Evolutionary conservation across 495 filamentous ascomycete species (phyloP).

Genomic region (Ramalina intermedia): DNA sequence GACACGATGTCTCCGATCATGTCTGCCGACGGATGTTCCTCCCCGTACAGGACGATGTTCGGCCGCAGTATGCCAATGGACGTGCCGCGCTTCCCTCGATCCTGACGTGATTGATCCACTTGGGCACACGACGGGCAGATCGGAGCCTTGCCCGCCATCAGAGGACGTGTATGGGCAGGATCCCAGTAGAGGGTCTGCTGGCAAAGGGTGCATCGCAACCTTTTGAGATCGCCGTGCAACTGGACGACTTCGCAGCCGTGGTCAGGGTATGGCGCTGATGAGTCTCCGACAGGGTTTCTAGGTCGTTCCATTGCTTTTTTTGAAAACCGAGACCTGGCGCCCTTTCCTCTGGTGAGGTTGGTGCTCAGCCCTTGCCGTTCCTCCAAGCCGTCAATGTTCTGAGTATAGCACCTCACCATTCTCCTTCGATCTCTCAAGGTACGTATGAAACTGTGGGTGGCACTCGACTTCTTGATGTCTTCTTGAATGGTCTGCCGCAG

Average conservation of each 20-base stretch:
- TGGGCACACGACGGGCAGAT: constrained; percentile 45
- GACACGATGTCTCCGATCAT: constrained; percentile 44
- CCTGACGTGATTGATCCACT: constrained; percentile 39
- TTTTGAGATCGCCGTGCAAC: constrained; percentile 47
- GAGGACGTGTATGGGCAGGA: constrained; percentile 18
- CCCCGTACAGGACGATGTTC: constrained; percentile 56
- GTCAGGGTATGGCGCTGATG: constrained; percentile 18
- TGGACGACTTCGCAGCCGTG: constrained; percentile 45
- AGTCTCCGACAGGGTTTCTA: background rate
- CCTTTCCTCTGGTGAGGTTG: constrained; percentile 37
- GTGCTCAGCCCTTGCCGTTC: constrained; percentile 42
- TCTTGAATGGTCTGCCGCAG: constrained; percentile 39
- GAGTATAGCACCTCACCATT: constrained; percentile 52
- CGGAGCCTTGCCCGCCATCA: constrained; percentile 43
- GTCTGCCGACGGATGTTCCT: constrained; percentile 54
- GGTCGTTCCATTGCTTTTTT: constrained; percentile 14
- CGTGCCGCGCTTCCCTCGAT: constrained; percentile 46
- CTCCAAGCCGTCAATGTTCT: constrained; percentile 60
- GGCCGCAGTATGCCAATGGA: constrained; percentile 49
- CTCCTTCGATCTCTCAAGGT: constrained; percentile 46
- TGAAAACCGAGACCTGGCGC: constrained; percentile 30
- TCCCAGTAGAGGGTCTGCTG: constrained; percentile 45
- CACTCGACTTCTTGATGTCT: constrained; percentile 36
- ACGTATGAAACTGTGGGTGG: constrained; percentile 49
- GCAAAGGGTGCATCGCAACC: constrained; percentile 49